Conservation (phyloP, 1,284 basidiomycete genomes). For the Megacollybia platyphylla region DNA sequence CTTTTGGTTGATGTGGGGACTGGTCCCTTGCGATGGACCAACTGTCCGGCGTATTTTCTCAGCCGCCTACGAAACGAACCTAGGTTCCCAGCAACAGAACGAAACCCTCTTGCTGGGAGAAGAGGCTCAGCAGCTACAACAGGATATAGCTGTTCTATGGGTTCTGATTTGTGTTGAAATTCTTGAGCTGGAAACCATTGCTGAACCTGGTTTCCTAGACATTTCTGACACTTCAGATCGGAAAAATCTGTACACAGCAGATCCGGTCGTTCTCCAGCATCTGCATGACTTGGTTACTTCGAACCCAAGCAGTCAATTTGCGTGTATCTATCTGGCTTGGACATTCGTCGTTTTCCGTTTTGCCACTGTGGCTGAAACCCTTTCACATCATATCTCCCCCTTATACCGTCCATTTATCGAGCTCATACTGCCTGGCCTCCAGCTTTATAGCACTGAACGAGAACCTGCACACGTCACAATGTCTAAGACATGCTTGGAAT, state of each 20-base stretch:
- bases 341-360: conserved; percentile 64
- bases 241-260: conserved; percentile 40
- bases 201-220: conserved; percentile 39
- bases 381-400: conserved; percentile 33
- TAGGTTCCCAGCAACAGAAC: conserved; percentile 59
- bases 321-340: conserved; percentile 68
- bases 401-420: conserved; percentile 46
- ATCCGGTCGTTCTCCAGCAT: conserved; percentile 38
- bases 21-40: conserved; percentile 49
- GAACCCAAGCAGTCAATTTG: conserved; percentile 44
- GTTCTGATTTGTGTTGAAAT: conserved; percentile 70
- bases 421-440: conserved; percentile 29
- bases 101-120: conserved; percentile 60
- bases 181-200: conserved; percentile 67
- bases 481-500: conserved; percentile 37
- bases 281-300: conserved; percentile 57
- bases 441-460: conserved; percentile 37
- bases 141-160: conserved; percentile 65
- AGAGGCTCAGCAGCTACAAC: conserved; percentile 51
- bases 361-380: conserved; percentile 23
- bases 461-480: conserved; percentile 42
- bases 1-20: conserved; percentile 81
- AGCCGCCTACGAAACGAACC: conserved; percentile 49
- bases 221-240: conserved; percentile 35
- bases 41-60: conserved; percentile 53